These are phyloP conservation scores for Exophiala oligosperma DNA, from an alignment of 2,329 filamentous ascomycete species.

Conservation along the genomic window DNA sequence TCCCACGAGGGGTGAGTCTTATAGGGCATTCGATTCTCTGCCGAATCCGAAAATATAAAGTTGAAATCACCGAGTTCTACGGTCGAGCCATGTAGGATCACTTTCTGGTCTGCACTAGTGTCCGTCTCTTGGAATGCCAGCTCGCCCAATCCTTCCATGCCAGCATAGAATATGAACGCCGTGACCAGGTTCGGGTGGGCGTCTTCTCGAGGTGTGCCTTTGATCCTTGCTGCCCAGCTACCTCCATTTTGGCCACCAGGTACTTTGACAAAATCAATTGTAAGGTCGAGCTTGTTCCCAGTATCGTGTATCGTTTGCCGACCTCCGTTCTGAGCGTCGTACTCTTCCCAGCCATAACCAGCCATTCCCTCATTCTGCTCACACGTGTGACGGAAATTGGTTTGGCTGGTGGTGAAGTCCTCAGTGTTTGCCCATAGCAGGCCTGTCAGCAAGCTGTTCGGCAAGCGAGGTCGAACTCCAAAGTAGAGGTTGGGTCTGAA, in stretches of 20 bases:
- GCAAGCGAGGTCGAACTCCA: constrained; percentile 77
- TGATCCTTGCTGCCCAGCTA: constrained; percentile 88
- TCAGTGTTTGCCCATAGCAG: constrained; percentile 90
- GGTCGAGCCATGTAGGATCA: constrained; percentile 70
- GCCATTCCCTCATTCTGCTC: constrained; percentile 93
- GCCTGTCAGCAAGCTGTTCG: constrained; percentile 77
- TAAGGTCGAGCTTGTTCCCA: constrained; percentile 84
- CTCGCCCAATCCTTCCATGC: constrained; percentile 72
- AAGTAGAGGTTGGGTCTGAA: constrained; percentile 96
- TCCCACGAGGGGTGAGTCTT: constrained; percentile 64
- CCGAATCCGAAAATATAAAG: constrained; percentile 72
- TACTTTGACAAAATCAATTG: constrained; percentile 90
- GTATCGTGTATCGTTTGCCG: constrained; percentile 88
- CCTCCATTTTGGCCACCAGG: constrained; percentile 82
- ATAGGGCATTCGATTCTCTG: constrained; percentile 60
- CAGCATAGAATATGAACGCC: constrained; percentile 77
- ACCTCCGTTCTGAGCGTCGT: constrained; percentile 84
- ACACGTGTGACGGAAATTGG: constrained; percentile 79
- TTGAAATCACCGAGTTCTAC: constrained; percentile 75
- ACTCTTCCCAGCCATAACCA: constrained; percentile 97
- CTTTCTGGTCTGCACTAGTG: constrained; percentile 58
- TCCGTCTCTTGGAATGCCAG: constrained; percentile 61
- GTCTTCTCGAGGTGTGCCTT: constrained; percentile 73
- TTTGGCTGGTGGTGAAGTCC: constrained; percentile 52
- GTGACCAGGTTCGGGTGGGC: constrained; percentile 68